phyloP scores from a whole-genome alignment of 108 stramenopile species.

The Pseudonitzschia delicatissima region DNA sequence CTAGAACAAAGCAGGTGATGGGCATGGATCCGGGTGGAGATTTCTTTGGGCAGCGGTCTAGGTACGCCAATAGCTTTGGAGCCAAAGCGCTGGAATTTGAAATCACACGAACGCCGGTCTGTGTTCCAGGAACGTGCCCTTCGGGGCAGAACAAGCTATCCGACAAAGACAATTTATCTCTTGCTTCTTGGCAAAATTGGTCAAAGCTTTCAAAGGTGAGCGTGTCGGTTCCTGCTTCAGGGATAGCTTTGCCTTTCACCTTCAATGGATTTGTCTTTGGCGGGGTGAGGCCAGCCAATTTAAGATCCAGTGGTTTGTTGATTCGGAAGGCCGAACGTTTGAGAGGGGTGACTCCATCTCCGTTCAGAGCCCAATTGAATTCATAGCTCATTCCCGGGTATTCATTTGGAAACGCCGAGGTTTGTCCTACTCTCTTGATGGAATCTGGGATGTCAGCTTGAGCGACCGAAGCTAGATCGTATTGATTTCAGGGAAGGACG shows the following conservation, averaged over 20 bases:
- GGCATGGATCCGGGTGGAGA: conserved; percentile 62
- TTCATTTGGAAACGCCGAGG: conserved; percentile 73
- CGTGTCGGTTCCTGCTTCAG: conserved; percentile 76
- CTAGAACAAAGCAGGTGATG: conserved; percentile 76
- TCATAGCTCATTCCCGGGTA: conserved; percentile 83
- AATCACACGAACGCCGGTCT: conserved; percentile 75
- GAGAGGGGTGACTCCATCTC: conserved; percentile 84
- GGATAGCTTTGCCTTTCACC: conserved; percentile 55
- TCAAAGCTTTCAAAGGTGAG: conserved; percentile 80
- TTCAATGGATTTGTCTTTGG: conserved; percentile 69
- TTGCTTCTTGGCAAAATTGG: conserved; percentile 55
- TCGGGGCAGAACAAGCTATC: conserved; percentile 79
- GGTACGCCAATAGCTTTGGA: conserved; percentile 69
- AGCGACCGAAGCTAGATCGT: conserved; percentile 11
- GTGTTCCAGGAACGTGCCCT: conserved; percentile 77
- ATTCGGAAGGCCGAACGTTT: conserved; percentile 84
- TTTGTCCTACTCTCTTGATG: conserved; percentile 63
- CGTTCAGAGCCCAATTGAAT: conserved; percentile 88
- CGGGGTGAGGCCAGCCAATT: conserved; percentile 61
- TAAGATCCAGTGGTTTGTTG: conserved; percentile 81
- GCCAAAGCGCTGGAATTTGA: conserved; percentile 60
- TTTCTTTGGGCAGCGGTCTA: conserved; percentile 74
- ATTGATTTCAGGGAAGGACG: not conserved
- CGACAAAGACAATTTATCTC: conserved; percentile 65
- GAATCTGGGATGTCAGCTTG: conserved; percentile 47